These are phyloP conservation scores for Salvia sclarea DNA, from an alignment of 305 asterid species.

Conservation along the genomic window DNA sequence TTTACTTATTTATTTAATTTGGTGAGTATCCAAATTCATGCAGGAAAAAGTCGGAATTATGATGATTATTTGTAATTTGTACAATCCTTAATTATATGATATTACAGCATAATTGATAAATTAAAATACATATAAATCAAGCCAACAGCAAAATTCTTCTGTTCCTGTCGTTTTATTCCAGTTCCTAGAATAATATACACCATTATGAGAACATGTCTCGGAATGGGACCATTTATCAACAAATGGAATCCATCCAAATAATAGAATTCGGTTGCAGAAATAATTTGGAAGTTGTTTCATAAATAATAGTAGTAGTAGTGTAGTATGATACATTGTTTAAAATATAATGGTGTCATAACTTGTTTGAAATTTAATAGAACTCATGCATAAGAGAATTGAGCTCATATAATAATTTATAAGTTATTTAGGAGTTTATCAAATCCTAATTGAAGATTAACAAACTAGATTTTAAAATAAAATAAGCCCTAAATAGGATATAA, in stretches of 20 bases:
- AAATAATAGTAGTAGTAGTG: too few relatives aligned
- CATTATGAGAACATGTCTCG: slow-evolving; percentile 1
- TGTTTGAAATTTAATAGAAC: not conserved
- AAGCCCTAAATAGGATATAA: too few relatives aligned
- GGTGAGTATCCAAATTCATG: slow-evolving; percentile 6
- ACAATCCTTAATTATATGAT: not conserved
- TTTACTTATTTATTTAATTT: not conserved
- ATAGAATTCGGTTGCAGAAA: not conserved
- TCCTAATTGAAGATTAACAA: too few relatives aligned
- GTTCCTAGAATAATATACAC: not conserved
- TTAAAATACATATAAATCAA: slow-evolving; percentile 5
- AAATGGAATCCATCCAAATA: slow-evolving; percentile 3
- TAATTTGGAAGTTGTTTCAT: not conserved
- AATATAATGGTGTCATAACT: not conserved
- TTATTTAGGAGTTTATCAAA: too few relatives aligned
- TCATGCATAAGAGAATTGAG: too few relatives aligned
- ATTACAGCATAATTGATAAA: slow-evolving; percentile 2
- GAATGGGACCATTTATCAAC: slow-evolving; percentile 7
- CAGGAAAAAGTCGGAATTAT: too few relatives aligned
- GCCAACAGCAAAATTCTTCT: slow-evolving; percentile 3
- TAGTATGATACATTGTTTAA: not conserved
- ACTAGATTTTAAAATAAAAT: too few relatives aligned
- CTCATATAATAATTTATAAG: too few relatives aligned
- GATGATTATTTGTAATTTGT: not conserved
- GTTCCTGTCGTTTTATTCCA: not conserved